A percentile compares a stretch with the other conserved stretches of the same genome.
Conservation (phyloP, 2,329 filamentous ascomycete genomes). For the Xylariaceae sp. region DNA sequence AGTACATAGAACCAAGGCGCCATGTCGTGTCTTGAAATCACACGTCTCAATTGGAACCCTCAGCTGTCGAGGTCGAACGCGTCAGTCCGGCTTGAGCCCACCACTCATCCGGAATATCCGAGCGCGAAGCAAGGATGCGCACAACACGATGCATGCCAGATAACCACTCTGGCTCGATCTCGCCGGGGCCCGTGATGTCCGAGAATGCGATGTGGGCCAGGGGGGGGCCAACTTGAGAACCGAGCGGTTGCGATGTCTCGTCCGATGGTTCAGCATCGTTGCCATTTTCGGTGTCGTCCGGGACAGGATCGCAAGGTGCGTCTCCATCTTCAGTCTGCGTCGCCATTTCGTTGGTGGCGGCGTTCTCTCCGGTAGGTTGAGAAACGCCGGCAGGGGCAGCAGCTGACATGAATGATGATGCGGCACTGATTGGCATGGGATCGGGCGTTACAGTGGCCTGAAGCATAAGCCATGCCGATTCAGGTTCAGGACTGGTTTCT, state of each 20-base stretch:
- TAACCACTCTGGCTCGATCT: conserved; percentile 36
- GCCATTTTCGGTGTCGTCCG: conserved; percentile 52
- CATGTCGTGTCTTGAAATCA: background rate
- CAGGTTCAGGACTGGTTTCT: conserved; percentile 55
- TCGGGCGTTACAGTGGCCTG: conserved; percentile 76
- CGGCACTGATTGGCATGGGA: conserved; percentile 69
- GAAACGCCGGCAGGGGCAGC: conserved; percentile 43
- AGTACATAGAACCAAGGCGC: background rate
- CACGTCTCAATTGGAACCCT: conserved; percentile 27
- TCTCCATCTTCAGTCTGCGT: conserved; percentile 39
- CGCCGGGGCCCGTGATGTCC: conserved; percentile 5
- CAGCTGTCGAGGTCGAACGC: conserved; percentile 45
- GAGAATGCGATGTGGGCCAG: conserved; percentile 39
- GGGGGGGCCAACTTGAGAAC: conserved; percentile 22
- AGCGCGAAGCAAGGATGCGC: conserved; percentile 60
- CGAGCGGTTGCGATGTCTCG: conserved; percentile 11
- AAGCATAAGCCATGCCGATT: conserved; percentile 72
- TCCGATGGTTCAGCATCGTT: conserved; percentile 33
- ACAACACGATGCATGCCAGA: conserved; percentile 68
- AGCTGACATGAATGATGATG: conserved; percentile 75
- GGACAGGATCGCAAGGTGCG: conserved; percentile 47
- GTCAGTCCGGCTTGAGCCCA: conserved; percentile 68
- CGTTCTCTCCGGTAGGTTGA: conserved; percentile 38
- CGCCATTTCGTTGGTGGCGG: conserved; percentile 45
- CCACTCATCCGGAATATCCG: conserved; percentile 78